Conservation (phyloP, 1,139 yeast genomes). For the Debaryomyces fabryi region DNA sequence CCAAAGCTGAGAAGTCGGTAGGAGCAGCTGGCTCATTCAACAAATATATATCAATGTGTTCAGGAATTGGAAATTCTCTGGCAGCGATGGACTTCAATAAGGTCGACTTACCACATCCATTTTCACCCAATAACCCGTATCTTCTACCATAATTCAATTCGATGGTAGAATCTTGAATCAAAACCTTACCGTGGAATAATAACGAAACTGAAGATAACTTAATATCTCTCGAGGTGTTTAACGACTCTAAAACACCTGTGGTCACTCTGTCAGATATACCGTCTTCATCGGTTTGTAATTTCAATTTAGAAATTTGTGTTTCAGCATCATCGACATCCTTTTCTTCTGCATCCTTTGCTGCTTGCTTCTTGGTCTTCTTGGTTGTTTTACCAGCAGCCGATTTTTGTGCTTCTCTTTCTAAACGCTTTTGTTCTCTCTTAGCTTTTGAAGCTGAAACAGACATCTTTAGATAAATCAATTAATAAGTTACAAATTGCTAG, state of each 20-base stretch:
- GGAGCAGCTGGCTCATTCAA: slow-evolving; percentile 98
- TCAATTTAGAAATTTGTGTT: slow-evolving; percentile 79
- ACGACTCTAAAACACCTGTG: slow-evolving; percentile 93
- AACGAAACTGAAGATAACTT: slow-evolving; percentile 88
- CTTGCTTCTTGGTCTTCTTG: slow-evolving; percentile 60
- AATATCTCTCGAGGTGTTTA: slow-evolving; percentile 90
- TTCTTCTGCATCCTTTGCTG: slow-evolving; percentile 59
- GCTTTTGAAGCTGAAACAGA: slow-evolving; percentile 90
- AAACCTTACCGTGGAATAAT: slow-evolving; percentile 95
- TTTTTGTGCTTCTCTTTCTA: slow-evolving; percentile 63
- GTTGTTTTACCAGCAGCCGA: slow-evolving; percentile 74
- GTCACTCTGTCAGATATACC: slow-evolving; percentile 97
- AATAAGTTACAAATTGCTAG: background rate
- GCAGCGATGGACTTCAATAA: slow-evolving; percentile 91
- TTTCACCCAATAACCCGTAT: slow-evolving; percentile 95
- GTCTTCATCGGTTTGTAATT: slow-evolving; percentile 89
- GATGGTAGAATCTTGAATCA: slow-evolving; percentile 85
- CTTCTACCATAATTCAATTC: slow-evolving; percentile 97
- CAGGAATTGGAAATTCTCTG: slow-evolving; percentile 95
- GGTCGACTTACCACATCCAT: slow-evolving; percentile 99
- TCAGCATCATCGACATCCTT: slow-evolving; percentile 66
- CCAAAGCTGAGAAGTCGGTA: slow-evolving; percentile 87
- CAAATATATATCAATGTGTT: slow-evolving; percentile 84
- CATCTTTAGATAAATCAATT: slow-evolving; percentile 19
- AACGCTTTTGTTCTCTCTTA: slow-evolving; percentile 88